Evolutionary conservation across 169 alveolate species (phyloP).

Genomic region (Miamiensis avidus): DNA sequence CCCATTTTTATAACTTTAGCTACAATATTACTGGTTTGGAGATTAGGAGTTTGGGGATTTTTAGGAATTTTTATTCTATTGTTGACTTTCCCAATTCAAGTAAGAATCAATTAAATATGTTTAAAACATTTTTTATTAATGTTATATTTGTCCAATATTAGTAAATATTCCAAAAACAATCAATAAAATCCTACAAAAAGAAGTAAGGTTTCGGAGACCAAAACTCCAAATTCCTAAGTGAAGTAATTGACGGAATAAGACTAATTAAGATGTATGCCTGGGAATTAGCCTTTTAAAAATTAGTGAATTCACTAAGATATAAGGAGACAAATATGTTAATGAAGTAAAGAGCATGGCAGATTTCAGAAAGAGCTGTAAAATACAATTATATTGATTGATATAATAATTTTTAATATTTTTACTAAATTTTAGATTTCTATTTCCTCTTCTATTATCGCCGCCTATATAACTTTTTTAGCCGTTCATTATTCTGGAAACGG

Average conservation of each 20-base stretch:
- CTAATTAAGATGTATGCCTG: conserved; percentile 70
- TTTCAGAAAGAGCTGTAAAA: not conserved
- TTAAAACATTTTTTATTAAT: no score
- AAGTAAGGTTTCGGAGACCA: not conserved
- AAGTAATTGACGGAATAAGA: conserved; percentile 64
- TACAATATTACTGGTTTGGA: not conserved
- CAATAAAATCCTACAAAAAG: not conserved
- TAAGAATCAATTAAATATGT: no score
- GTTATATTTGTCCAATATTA: no score
- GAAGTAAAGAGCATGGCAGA: not conserved
- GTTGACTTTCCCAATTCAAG: not conserved
- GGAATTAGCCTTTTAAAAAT: conserved; percentile 58
- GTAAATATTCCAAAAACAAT: not conserved
- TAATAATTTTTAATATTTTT: no score
- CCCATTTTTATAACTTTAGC: not conserved
- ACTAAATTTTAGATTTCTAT: not conserved
- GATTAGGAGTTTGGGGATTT: not conserved
- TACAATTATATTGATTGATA: not conserved
- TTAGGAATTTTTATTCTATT: not conserved
- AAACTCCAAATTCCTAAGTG: conserved; percentile 34
- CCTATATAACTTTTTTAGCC: not conserved
- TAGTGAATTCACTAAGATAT: conserved; percentile 27
- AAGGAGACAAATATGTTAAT: conserved; percentile 27
- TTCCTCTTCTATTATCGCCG: not conserved
- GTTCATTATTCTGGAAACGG: not conserved